Percentiles rank a stretch among this genome's conserved stretches.
These are phyloP conservation scores for Cyberlindnera nakhonratchasimensis DNA, from an alignment of 805 yeast genomes.

Conservation along the genomic window DNA sequence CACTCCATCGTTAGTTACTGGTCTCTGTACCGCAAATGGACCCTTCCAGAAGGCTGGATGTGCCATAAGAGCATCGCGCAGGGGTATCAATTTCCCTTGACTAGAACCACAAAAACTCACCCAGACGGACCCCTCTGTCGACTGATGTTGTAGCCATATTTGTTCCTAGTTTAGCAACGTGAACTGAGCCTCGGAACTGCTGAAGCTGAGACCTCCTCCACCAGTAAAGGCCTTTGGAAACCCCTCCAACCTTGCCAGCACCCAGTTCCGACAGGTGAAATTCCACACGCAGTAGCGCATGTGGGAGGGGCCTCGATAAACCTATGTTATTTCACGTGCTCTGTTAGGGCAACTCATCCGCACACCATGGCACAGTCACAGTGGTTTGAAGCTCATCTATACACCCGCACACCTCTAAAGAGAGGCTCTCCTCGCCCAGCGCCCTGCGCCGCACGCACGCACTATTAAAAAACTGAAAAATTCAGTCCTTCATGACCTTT, in stretches of 20 bases:
- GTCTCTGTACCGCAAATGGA: not conserved
- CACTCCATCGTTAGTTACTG: not conserved
- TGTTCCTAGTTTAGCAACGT: not conserved
- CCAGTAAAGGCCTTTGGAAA: not conserved
- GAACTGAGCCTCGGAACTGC: not conserved
- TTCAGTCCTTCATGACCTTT: slow-evolving; percentile 1
- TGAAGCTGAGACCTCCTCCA: no score
- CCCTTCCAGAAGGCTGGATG: not conserved
- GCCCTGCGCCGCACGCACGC: not conserved
- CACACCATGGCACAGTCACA: no score
- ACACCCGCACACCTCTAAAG: slow-evolving; percentile 9
- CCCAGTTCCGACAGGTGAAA: not conserved
- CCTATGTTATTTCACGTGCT: not conserved
- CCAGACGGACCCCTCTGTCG: slow-evolving; percentile 16
- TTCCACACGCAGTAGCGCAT: not conserved
- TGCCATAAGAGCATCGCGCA: slow-evolving; percentile 1
- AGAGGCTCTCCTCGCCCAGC: no score
- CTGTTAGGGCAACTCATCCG: not conserved
- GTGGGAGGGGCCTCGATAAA: not conserved
- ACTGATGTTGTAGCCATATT: slow-evolving; percentile 11
- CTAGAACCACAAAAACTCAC: slow-evolving; percentile 5
- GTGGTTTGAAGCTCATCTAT: no score
- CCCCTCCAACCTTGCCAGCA: no score
- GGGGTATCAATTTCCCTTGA: not conserved
- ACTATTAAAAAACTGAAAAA: slow-evolving; percentile 9